These are phyloP conservation scores for Epichloe bromicola DNA, from an alignment of 2,329 filamentous ascomycete species.

Conservation along the genomic window DNA sequence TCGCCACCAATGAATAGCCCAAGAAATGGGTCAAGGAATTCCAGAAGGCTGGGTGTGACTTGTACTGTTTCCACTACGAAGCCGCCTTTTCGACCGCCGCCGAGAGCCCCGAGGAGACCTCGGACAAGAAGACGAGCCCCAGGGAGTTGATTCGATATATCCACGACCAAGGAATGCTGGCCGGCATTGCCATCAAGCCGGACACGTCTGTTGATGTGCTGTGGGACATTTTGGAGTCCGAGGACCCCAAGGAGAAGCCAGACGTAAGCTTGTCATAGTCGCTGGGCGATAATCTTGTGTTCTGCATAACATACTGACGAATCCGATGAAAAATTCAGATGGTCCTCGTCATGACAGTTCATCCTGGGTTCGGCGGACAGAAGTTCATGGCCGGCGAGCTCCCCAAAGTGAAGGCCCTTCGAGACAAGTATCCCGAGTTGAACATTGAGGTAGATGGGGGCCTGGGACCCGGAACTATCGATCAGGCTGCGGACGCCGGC, in stretches of 20 bases:
- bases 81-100: slow-evolving; percentile 82
- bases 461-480: slow-evolving; percentile 76
- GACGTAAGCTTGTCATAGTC: slow-evolving; percentile 51
- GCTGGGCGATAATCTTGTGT: too few species aligned
- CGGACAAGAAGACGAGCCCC: slow-evolving; percentile 63
- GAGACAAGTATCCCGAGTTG: slow-evolving; percentile 73
- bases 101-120: slow-evolving; percentile 58
- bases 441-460: slow-evolving; percentile 98
- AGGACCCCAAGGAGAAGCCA: slow-evolving; percentile 61
- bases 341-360: slow-evolving; percentile 96
- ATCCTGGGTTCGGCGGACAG: slow-evolving; percentile 94
- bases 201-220: slow-evolving; percentile 82
- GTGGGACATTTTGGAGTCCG: slow-evolving; percentile 73
- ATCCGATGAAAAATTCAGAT: slow-evolving; percentile 44
- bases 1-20: slow-evolving; percentile 40
- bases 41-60: slow-evolving; percentile 81
- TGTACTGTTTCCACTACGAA: slow-evolving; percentile 99
- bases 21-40: slow-evolving; percentile 98
- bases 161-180: slow-evolving; percentile 75
- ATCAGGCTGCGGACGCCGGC: slow-evolving; percentile 85
- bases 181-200: slow-evolving; percentile 92
- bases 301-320: too few species aligned
- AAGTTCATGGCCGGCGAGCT: slow-evolving; percentile 97
- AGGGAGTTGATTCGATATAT: slow-evolving; percentile 82
- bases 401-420: slow-evolving; percentile 78